phyloP scores from a whole-genome alignment of 441 rosid genomes.

The California macrophylla region DNA sequence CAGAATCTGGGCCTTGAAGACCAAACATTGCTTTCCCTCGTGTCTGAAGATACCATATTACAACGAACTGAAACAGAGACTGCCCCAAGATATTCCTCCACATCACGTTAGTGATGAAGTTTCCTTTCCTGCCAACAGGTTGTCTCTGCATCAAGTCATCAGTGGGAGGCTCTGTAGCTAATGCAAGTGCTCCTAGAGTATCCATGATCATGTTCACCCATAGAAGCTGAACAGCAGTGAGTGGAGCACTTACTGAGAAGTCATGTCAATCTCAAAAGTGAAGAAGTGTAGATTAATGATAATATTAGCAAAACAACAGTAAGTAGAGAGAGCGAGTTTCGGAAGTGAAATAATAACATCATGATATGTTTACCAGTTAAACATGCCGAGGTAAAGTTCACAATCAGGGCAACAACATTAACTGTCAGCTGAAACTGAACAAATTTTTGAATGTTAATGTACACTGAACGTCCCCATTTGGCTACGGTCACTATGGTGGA shows the following conservation, averaged over 20 bases:
- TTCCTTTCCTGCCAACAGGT: constrained; percentile 52
- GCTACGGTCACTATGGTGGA: constrained; percentile 41
- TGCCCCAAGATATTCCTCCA: constrained; percentile 52
- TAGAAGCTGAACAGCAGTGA: constrained; percentile 46
- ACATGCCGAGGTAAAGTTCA: constrained; percentile 55
- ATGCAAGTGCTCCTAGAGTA: constrained; percentile 48
- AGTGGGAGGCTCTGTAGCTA: constrained; percentile 48
- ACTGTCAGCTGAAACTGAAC: constrained; percentile 51
- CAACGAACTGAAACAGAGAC: constrained; percentile 37
- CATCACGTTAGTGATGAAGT: constrained; percentile 43
- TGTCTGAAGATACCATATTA: constrained; percentile 41
- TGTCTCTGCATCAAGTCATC: constrained; percentile 37
- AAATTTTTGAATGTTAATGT: constrained; percentile 43
- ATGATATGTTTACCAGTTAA: constrained; percentile 35
- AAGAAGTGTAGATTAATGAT: not conserved
- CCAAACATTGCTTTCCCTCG: constrained; percentile 27
- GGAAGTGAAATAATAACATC: not conserved
- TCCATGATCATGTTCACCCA: constrained; percentile 63
- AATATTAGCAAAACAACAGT: not conserved
- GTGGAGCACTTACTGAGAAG: constrained; percentile 39
- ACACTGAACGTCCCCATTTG: constrained; percentile 51
- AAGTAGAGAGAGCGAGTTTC: not conserved
- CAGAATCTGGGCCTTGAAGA: constrained; percentile 35
- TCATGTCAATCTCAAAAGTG: not conserved
- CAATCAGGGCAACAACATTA: constrained; percentile 42